These are phyloP conservation scores for Setaria italica DNA, from an alignment of 202 grass and related monocot genomes.

Conservation along the genomic window DNA sequence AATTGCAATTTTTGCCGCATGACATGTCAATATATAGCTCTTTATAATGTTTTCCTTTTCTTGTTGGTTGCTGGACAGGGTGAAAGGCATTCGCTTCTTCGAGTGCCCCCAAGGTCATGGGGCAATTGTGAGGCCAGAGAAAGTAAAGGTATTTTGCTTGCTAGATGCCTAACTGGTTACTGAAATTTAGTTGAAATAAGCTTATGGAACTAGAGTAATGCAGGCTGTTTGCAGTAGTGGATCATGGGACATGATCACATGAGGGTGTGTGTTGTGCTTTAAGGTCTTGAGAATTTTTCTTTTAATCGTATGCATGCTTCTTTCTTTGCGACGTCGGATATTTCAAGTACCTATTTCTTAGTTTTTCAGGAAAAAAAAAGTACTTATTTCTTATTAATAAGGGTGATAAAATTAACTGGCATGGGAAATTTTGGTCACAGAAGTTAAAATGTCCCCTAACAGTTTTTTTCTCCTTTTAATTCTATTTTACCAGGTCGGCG, in stretches of 20 bases:
- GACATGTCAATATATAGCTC: neutral
- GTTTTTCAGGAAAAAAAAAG: too few species aligned
- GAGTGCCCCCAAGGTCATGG: constrained; percentile 86
- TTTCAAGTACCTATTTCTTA: neutral
- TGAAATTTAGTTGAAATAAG: constrained; percentile 3
- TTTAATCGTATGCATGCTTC: neutral
- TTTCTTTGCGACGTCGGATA: neutral
- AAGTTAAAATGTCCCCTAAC: constrained; percentile 1
- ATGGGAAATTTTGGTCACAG: neutral
- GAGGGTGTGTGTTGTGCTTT: neutral
- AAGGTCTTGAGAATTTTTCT: neutral
- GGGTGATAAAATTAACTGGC: too few species aligned
- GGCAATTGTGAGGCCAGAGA: constrained; percentile 84
- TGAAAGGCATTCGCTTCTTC: constrained; percentile 82
- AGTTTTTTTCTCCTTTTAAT: neutral
- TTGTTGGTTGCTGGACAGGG: constrained; percentile 60
- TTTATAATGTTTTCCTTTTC: neutral
- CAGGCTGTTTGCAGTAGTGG: neutral
- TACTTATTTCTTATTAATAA: too few species aligned
- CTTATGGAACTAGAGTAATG: neutral
- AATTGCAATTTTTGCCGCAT: neutral
- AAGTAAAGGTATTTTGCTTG: constrained; percentile 79
- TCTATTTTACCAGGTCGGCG: constrained; percentile 61
- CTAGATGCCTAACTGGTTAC: neutral
- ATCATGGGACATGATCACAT: neutral